Evolutionary conservation across 2,329 filamentous ascomycete species (phyloP), one percentile per base, ranked within the genome.

Genomic region (Akanthomyces uredinophilus): DNA sequence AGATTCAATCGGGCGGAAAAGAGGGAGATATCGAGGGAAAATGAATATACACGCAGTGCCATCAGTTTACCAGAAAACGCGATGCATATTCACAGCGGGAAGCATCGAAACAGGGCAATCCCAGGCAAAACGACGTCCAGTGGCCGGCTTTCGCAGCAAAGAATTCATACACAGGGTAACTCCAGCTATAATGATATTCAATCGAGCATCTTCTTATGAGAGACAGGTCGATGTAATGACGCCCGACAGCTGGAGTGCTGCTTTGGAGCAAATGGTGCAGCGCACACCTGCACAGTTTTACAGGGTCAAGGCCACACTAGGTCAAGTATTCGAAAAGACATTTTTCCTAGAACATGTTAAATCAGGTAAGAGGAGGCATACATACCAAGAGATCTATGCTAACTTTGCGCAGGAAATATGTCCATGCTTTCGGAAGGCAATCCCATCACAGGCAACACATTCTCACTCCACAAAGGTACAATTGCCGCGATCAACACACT

Each of bases 271-370:
- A 65, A 70, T 92, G 18, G 71, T 81, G 8, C 70, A 70, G 16
- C 57, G 69, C 4, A 67, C 67, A 14, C 68, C 67, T 5, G 80
- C 82, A 1, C 66, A 68, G 14, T 96, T 91, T 78, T 83, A 84
- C 37, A 83, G 85, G 64, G 85, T 96, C 2, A 83, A 85, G 66
- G 87, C 96, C 83, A 84, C 85, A 4, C 80, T 96, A 11, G 82
- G 81, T 10, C 86, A 91, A 63, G 71, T 98, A 5, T 72, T 98
- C 1, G 81, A 89, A 39, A 84, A 85, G 1, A 83, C 87, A 0
- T 96, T 97, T 69, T 92, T 96, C 69, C 88, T 84, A n/a, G 80
- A 87, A 49, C 93, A 96, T 71, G 87, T 98, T 67, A 96, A 96
- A 73, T 83, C 82, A 64, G 90, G 90, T 90, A 76, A 24, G 71